Evolutionary conservation across 768 basidiomycete species (phyloP), one percentile per base, ranked within the genome.

Genomic region (Psilocybe azurescens): DNA sequence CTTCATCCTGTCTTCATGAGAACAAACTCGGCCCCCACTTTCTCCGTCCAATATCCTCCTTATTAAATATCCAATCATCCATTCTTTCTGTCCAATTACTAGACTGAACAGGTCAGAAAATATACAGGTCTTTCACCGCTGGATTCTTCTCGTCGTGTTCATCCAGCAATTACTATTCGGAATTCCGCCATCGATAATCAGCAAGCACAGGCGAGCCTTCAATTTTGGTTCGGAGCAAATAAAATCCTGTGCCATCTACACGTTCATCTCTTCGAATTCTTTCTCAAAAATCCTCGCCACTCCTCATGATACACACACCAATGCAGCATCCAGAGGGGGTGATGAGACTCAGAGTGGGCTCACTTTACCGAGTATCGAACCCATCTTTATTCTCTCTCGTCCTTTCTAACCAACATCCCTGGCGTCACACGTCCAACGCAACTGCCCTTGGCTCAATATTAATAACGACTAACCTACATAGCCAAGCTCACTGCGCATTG

Each of bases 1-100:
- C 73, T 55, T 36, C 63, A 48, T 58, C 10, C 10, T 9, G 30
- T 36, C 48, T 33, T 53, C 52, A 53, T 53, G 56, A 52, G 61
- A 58, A 62, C 56, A 11, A 53, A 36, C 46, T 55, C 53, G 60
- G 49, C 56, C 50, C 56, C 44, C 51, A 56, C 51, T 53, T 30
- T 38, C 51, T 53, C 48, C 53, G 48, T 53, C 38, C n/a, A 50
- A 56, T 51, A 41, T 61, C 48, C 60, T 41, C 38, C 18, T 30
- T 44, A n/a, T 20, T 16, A 56, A 28, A 52, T 52, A 33, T 20
- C 18, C 29, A 48, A 48, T 48, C 47, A 48, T 44, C 24, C 24
- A 2, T 24, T 24, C 24, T 24, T 24, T 24, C 24, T 24, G 2
- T 24, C 24, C 24, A 24, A 24, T 24, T 24, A 24, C 24, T 24